These are phyloP conservation scores for Flaveria robusta DNA, from an alignment of 129 eudicot species.

Conservation along the genomic window DNA sequence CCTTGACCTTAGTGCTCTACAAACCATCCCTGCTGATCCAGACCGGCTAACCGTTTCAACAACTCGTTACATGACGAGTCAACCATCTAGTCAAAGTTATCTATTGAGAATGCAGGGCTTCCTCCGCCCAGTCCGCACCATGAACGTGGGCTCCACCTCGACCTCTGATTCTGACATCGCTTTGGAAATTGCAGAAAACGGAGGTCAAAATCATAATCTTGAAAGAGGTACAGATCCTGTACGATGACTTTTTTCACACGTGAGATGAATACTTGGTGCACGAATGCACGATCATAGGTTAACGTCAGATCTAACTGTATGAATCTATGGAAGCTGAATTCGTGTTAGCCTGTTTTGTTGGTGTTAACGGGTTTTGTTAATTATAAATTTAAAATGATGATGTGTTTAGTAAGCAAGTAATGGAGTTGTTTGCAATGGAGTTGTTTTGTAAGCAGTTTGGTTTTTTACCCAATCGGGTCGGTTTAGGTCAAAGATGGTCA, in stretches of 20 bases:
- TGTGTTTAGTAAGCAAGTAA: background rate
- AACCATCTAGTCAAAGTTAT: slow-evolving; percentile 78
- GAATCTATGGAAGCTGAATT: slow-evolving; percentile 5
- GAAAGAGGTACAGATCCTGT: slow-evolving; percentile 33
- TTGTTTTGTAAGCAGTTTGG: too few relatives aligned
- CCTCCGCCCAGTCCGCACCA: slow-evolving; percentile 65
- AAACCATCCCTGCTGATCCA: slow-evolving; percentile 70
- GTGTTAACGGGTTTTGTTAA: slow-evolving; percentile 14
- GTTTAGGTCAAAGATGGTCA: too few relatives aligned
- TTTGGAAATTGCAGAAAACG: slow-evolving; percentile 58
- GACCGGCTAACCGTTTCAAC: slow-evolving; percentile 64
- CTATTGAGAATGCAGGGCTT: slow-evolving; percentile 79
- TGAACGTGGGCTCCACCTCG: slow-evolving; percentile 45
- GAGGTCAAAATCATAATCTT: slow-evolving; percentile 37
- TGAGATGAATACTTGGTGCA: slow-evolving; percentile 16
- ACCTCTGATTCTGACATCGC: slow-evolving; percentile 40
- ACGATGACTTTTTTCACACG: slow-evolving; percentile 16
- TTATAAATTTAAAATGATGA: slow-evolving; percentile 13
- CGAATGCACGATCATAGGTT: background rate
- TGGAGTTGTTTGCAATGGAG: background rate
- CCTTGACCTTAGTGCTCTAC: slow-evolving; percentile 93
- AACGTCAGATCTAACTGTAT: slow-evolving; percentile 19
- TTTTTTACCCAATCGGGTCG: too few relatives aligned
- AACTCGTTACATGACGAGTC: slow-evolving; percentile 66
- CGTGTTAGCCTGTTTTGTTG: slow-evolving; percentile 9